Base-by-base conservation (phyloP, 1,284 basidiomycete genomes). In the Apiotrichum siamense region DNA sequence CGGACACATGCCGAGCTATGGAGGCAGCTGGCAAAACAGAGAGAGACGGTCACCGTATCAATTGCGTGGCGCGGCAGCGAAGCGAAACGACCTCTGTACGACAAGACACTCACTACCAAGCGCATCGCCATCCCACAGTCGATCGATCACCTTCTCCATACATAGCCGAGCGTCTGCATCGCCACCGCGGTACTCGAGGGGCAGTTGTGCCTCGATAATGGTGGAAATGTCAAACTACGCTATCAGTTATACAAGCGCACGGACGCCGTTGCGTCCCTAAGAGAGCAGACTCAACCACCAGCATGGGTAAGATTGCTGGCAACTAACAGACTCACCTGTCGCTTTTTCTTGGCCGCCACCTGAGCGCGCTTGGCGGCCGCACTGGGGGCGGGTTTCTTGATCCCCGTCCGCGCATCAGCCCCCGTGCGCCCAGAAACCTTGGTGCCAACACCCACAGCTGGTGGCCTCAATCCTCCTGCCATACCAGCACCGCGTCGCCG, bases 101-200 rank as follows among this genome's bases (percentile, higher is more conserved):
- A 9, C 10, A 31, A 31, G 15, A 26, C 25, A 46, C 52, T 48
- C 46, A 57, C 55, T 57, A 9, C 47, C 40, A 20, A 70, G 54
- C 9, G 71, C 71, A 11, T 59, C 55, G 2, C 63, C 57, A 5
- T 66, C 65, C 65, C 74, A 72, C 7, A 75, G 55, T 35, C 62
- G 61, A 9, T 48, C 60, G 39, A 75, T 69, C 23, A 91, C 84
- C 29, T 74, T 78, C 70, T 91, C 88, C 78, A 90, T 85, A 49
- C 85, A 80, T 37, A 83, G 77, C 32, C 88, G 81, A 40, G 88
- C 76, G 47, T 79, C 81, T 83, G 89, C 35, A 7, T n/a, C 51
- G 31, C 24, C 20, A 7, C 91, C 90, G 37, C 91, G 80, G 69
- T 91, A 97, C 71, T 96, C 92, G 23, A 96, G 78, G 0, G 92